Conservation (phyloP, 1,284 basidiomycete species). For the Naganishia albida region DNA sequence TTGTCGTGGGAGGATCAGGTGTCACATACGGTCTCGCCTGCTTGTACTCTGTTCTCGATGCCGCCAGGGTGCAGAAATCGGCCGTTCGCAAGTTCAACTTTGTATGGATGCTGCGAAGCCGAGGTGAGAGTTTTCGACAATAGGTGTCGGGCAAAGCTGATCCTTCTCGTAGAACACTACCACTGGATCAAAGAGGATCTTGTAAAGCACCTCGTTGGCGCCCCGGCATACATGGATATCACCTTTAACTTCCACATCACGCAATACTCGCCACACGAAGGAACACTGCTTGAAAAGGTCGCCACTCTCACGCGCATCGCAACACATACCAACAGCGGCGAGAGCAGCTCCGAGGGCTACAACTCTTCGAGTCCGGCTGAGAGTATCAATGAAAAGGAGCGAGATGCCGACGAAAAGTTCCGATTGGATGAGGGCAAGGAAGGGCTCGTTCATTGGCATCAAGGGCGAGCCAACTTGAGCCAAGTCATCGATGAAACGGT, state of each 20-base stretch:
- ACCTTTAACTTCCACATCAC: conserved; percentile 41
- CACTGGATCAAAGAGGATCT: conserved; percentile 33
- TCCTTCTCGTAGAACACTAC: conserved; percentile 35
- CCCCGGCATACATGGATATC: conserved; percentile 30
- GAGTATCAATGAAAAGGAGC: conserved; percentile 19
- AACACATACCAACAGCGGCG: background rate
- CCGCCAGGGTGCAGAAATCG: conserved; percentile 33
- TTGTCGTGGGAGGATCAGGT: conserved; percentile 49
- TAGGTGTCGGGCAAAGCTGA: conserved; percentile 37
- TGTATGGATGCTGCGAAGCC: conserved; percentile 47
- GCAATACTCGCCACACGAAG: conserved; percentile 13
- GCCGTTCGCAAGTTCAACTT: conserved; percentile 41
- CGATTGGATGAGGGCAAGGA: conserved; percentile 7
- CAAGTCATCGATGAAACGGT: conserved; percentile 34
- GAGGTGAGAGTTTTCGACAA: conserved; percentile 28
- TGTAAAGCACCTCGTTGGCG: conserved; percentile 30
- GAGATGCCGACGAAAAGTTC: conserved; percentile 22
- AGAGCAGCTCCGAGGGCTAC: conserved; percentile 34
- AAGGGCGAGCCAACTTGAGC: conserved; percentile 36
- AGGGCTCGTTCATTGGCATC: conserved; percentile 16
- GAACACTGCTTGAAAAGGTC: conserved; percentile 21
- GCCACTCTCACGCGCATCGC: conserved; percentile 9
- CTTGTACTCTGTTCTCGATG: conserved; percentile 39
- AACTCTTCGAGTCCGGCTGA: conserved; percentile 20
- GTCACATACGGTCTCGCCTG: conserved; percentile 44